Evolutionary conservation across 2,329 filamentous ascomycete species (phyloP).

Genomic region (Fusarium fujikuroi): DNA sequence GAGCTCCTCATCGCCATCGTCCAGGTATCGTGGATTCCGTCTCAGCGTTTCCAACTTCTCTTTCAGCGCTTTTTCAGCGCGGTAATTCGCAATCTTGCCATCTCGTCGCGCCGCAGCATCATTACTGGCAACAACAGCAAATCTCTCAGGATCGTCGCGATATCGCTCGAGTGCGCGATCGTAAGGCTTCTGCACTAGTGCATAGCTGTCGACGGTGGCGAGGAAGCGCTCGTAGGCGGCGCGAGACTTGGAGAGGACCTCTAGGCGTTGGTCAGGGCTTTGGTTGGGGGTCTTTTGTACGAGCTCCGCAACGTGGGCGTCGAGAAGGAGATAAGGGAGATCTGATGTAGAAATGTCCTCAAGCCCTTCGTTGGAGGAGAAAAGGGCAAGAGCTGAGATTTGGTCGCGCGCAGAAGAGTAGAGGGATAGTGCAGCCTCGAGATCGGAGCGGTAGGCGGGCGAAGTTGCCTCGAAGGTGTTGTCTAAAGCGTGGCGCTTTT

Average conservation of each 20-base stretch:
- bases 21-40: slow-evolving; percentile 61
- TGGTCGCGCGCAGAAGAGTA: slow-evolving; percentile 79
- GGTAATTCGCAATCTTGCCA: slow-evolving; percentile 86
- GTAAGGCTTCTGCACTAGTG: slow-evolving; percentile 72
- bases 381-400: slow-evolving; percentile 78
- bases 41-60: slow-evolving; percentile 75
- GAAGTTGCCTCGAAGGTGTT: slow-evolving; percentile 72
- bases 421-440: slow-evolving; percentile 72
- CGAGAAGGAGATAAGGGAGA: slow-evolving; percentile 83
- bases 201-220: slow-evolving; percentile 80
- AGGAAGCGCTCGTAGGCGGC: slow-evolving; percentile 83
- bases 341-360: slow-evolving; percentile 90
- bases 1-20: slow-evolving; percentile 82
- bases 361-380: slow-evolving; percentile 88
- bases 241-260: slow-evolving; percentile 71
- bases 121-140: slow-evolving; percentile 73
- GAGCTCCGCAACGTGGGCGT: slow-evolving; percentile 83
- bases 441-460: slow-evolving; percentile 72
- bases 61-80: slow-evolving; percentile 86
- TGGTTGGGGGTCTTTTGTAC: slow-evolving; percentile 72
- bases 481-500: slow-evolving; percentile 68
- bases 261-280: slow-evolving; percentile 66
- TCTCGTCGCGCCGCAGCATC: slow-evolving; percentile 77
- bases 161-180: slow-evolving; percentile 78
- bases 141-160: slow-evolving; percentile 74